These are phyloP conservation scores for Aspergillus sp. DNA, from an alignment of 2,329 filamentous ascomycete species.

Conservation along the genomic window DNA sequence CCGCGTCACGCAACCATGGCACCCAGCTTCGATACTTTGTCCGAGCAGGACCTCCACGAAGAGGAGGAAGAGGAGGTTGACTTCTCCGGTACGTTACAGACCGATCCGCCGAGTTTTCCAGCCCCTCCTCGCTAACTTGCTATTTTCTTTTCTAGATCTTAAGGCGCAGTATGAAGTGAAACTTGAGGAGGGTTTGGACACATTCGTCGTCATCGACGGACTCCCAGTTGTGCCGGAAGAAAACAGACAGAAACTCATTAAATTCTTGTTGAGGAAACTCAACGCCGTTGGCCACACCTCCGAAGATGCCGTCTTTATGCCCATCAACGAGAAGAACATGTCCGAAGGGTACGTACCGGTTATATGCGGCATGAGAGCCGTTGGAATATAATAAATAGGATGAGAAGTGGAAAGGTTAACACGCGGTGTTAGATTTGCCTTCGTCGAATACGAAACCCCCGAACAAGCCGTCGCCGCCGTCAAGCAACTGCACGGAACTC, in stretches of 20 bases:
- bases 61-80: slow-evolving; percentile 93
- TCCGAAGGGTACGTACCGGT: slow-evolving; percentile 70
- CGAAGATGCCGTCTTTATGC: slow-evolving; percentile 92
- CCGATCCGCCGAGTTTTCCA: slow-evolving; percentile 14
- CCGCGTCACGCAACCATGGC: slow-evolving; percentile 68
- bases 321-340: slow-evolving; percentile 80
- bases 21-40: slow-evolving; percentile 87
- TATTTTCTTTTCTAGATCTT: slow-evolving; percentile 59
- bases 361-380: neutral
- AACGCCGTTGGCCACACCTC: slow-evolving; percentile 79
- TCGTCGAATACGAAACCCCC: slow-evolving; percentile 91
- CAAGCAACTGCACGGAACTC: slow-evolving; percentile 79
- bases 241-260: slow-evolving; percentile 89
- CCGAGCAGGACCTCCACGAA: slow-evolving; percentile 87
- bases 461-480: slow-evolving; percentile 87
- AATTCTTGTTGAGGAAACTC: slow-evolving; percentile 93
- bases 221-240: slow-evolving; percentile 86
- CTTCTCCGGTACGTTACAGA: slow-evolving; percentile 62
- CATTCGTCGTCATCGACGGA: slow-evolving; percentile 94
- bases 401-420: slow-evolving; percentile 14
- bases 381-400: neutral
- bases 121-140: slow-evolving; percentile 29
- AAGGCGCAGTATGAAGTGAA: slow-evolving; percentile 93
- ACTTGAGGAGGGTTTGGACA: slow-evolving; percentile 91
- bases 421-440: slow-evolving; percentile 70